Evolutionary conservation across 1,284 basidiomycete genomes (phyloP), one percentile per base, ranked within the genome.

Genomic region (Pholiota adiposa): DNA sequence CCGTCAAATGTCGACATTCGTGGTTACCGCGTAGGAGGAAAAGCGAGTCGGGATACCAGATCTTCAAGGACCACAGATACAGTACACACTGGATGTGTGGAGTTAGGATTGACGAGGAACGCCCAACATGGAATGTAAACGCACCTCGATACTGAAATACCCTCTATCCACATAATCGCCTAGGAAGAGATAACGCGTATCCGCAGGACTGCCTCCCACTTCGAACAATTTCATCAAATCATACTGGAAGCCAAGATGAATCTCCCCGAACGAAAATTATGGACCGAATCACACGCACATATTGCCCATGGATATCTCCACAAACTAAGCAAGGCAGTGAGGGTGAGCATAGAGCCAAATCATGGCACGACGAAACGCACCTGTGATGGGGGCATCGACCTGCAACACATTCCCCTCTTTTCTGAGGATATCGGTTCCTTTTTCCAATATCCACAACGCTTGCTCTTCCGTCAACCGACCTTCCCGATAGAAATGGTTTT

Each of bases 111-210:
- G 29, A 31, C 34, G 41, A 33, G 14, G 14, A 29, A 51, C 18
- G 18, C 34, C n/a, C 12, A 19, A 19, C 38, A 9, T 5, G 23
- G 3, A 16, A 43, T 46, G 14, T 16, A 27, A 18, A 58, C 69
- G 70, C 81, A 94, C 94, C 82, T 97, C 96, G 70, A 97, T 96
- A 38, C 93, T 93, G 75, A 97, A 98, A 78, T 92, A 92, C 34
- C 97, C 97, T 61, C 97, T 87, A 79, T 99, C 97, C 54, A 99
- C 97, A 74, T 99, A 99, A 78, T 99, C 97, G 54, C 97, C 97
- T 27, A 99, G 82, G 79, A 99, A 99, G 53, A 99, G 84, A 79
- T 99, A 99, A 51, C 90, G 86, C 59, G 92, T 98, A 64, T 97
- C 91, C 18, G 89, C 86, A 14, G 94, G 86, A 71, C 89, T 90